These are phyloP conservation scores for Pythium phragmiticola DNA, from an alignment of 352 stramenopile genomes.

Conservation along the genomic window DNA sequence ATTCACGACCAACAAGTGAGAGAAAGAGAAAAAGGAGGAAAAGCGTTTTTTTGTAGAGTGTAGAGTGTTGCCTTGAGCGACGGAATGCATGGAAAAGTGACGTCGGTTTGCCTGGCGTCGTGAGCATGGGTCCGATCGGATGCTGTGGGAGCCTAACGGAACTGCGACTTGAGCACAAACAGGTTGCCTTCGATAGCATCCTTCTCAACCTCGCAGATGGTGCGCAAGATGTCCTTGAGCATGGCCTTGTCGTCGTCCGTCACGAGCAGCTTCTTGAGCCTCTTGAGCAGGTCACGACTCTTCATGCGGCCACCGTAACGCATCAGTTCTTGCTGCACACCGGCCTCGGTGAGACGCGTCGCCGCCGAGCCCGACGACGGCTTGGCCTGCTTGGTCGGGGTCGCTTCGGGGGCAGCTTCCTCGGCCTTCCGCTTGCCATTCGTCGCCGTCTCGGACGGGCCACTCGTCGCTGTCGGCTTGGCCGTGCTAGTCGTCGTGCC, in stretches of 20 bases:
- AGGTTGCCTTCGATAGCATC: conserved; percentile 80
- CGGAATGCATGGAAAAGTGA: background rate
- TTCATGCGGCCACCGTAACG: conserved; percentile 82
- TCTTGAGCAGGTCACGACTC: conserved; percentile 71
- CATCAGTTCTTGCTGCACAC: conserved; percentile 82
- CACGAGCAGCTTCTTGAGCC: conserved; percentile 79
- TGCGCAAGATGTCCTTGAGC: conserved; percentile 86
- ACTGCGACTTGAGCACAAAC: conserved; percentile 85
- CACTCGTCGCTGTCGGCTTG: conserved; percentile 22
- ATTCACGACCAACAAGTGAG: background rate
- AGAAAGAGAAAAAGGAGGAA: background rate
- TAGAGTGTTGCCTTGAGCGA: background rate
- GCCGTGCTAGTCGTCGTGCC: background rate
- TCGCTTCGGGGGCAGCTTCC: conserved; percentile 40
- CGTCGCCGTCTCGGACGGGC: conserved; percentile 20
- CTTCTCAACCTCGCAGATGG: conserved; percentile 85
- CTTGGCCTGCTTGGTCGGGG: conserved; percentile 44
- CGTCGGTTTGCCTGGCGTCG: background rate
- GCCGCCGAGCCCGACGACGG: conserved; percentile 29
- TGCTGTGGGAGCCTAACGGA: conserved; percentile 48
- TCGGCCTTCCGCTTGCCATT: conserved; percentile 48
- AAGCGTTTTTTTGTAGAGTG: conserved; percentile 1
- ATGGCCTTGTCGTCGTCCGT: conserved; percentile 81
- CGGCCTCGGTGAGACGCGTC: conserved; percentile 75
- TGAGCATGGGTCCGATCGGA: background rate